Evolutionary conservation across 1,139 yeast species (phyloP).

Genomic region (Lodderomyces theae): DNA sequence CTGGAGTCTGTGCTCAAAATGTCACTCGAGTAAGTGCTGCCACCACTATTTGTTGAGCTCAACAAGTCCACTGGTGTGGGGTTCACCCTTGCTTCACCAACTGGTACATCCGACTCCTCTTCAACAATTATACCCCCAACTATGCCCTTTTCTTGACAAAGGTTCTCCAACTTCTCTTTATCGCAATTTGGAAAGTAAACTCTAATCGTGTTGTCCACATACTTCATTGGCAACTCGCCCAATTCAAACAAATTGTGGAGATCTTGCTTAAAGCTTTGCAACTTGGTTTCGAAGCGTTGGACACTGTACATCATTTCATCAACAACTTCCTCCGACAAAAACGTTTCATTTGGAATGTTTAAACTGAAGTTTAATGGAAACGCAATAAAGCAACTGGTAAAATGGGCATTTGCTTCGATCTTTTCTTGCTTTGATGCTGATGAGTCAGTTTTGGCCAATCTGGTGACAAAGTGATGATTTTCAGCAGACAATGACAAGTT

Average conservation of each 20-base stretch:
- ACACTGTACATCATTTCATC: constrained; percentile 38
- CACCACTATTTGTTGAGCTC: constrained; percentile 17
- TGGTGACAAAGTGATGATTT: constrained; percentile 37
- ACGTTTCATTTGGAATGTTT: constrained; percentile 48
- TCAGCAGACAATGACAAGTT: constrained; percentile 33
- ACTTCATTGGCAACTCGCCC: constrained; percentile 51
- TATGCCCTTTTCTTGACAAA: constrained; percentile 50
- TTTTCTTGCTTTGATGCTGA: constrained; percentile 23
- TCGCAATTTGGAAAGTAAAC: constrained; percentile 62
- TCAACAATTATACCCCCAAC: constrained; percentile 48
- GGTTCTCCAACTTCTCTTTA: constrained; percentile 43
- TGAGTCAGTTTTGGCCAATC: constrained; percentile 35
- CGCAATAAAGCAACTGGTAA: constrained; percentile 51
- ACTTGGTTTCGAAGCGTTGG: constrained; percentile 30
- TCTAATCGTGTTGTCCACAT: constrained; percentile 37
- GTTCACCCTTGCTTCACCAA: constrained; percentile 1
- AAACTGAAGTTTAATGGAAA: constrained; percentile 42
- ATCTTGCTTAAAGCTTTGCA: constrained; percentile 35
- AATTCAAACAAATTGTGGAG: constrained; percentile 40
- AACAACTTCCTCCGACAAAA: constrained; percentile 48
- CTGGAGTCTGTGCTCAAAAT: constrained; percentile 12
- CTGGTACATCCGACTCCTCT: constrained; percentile 16
- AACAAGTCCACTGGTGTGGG: constrained; percentile 20
- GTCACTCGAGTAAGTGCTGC: constrained; percentile 12
- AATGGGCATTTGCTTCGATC: constrained; percentile 13